Evolutionary conservation across 306 rosid genomes (phyloP), one percentile per base, ranked within the genome.

Genomic region (Mimosa pudica): DNA sequence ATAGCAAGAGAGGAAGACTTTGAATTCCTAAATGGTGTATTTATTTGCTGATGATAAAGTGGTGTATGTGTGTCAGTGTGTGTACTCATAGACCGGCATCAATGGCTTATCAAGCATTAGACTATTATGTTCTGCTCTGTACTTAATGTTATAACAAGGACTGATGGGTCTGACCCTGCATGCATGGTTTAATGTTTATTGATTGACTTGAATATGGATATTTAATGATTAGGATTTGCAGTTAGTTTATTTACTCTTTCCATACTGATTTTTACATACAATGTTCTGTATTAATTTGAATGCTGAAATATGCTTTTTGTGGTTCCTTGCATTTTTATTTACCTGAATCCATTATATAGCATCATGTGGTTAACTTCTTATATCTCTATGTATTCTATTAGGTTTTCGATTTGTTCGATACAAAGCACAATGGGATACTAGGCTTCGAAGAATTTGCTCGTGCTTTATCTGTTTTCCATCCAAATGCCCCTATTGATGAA

Each of bases 361-460:
- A 60, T 70, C 81, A 54, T 5, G 65, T 72, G 42, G 45, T 65
- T 58, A 17, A 42, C 75, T 48, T 57, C 87, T 82, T 71, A 73
- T 76, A 54, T 73, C 24, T 54, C 75, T 76, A 42, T 72, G 68
- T 68, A 58, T 73, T 73, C 32, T 17, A 41, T 78, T 33, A 82
- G 98, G 99, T 95, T 48, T 95, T 95, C 79, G 99, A 95, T 84
- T 85, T 95, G 83, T 95, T 95, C 76, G 99, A 95, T 80, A 91
- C 97, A 70, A 95, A 93, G 87, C 99, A 95, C 89, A 93, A 95
- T 87, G 99, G 99, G 75, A 93, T 95, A 79, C 87, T 95, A 17
- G 99, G 97, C 61, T 95, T 95, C 75, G 99, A 95, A 86, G 99
- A 93, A 92, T 95, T 95, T 84, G 99, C 99, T 51, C 98, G 94